phyloP scores from a whole-genome alignment of 768 basidiomycete species.

The Vishniacozyma victoriae region DNA sequence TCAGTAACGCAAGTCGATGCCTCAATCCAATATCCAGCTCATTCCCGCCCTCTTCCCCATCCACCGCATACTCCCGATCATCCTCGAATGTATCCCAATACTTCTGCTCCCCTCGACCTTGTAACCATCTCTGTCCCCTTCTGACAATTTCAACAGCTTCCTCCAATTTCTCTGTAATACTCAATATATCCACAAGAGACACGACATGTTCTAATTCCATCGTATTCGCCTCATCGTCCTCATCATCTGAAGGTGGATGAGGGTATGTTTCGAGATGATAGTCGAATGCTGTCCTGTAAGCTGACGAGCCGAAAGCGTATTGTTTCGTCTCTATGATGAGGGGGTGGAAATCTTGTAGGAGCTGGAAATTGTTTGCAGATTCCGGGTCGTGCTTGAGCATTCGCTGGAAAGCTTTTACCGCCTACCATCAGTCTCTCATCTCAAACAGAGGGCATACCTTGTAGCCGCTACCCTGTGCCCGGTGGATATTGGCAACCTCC shows the following conservation, averaged over 20 bases:
- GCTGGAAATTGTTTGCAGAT: constrained; percentile 60
- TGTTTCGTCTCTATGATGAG: constrained; percentile 71
- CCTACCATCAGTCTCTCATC: constrained; percentile 40
- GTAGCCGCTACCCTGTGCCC: constrained; percentile 63
- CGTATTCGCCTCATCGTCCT: constrained; percentile 13
- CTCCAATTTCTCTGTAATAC: constrained; percentile 63
- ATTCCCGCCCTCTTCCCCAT: constrained; percentile 57
- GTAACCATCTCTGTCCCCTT: constrained; percentile 81
- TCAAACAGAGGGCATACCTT: constrained; percentile 51
- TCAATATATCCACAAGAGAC: constrained; percentile 76
- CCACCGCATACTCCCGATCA: constrained; percentile 72
- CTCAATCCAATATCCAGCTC: constrained; percentile 69
- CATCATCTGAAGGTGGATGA: too few relatives aligned
- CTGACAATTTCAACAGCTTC: constrained; percentile 65
- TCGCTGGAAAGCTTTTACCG: constrained; percentile 59
- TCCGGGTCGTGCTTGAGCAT: constrained; percentile 66
- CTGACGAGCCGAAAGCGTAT: constrained; percentile 57
- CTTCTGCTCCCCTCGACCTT: constrained; percentile 64
- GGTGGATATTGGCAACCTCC: constrained; percentile 78
- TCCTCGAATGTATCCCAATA: constrained; percentile 79
- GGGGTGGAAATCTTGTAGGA: constrained; percentile 70
- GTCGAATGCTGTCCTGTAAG: constrained; percentile 70
- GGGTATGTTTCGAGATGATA: constrained; percentile 58
- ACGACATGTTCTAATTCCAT: constrained; percentile 52
- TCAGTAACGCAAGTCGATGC: constrained; percentile 72